Conservation (phyloP, 768 basidiomycete genomes). For the Clitopilus passeckerianus region DNA sequence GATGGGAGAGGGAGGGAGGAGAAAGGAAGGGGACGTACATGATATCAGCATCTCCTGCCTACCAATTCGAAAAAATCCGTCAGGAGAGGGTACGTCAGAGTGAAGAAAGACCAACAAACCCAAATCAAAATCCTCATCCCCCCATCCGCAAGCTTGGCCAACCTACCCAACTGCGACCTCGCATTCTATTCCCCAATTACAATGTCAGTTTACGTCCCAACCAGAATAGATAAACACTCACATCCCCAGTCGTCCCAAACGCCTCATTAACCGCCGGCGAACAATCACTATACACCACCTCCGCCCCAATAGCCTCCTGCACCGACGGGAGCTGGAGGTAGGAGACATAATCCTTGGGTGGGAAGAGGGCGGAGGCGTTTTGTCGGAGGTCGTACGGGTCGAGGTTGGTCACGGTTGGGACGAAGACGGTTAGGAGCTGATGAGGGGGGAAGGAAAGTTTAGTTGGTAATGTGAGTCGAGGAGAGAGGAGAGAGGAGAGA, state of each 20-base stretch:
- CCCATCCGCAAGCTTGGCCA: conserved; percentile 29
- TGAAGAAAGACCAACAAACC: conserved; percentile 13
- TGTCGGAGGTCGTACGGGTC: conserved; percentile 44
- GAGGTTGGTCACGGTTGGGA: conserved; percentile 32
- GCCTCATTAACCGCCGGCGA: conserved; percentile 18
- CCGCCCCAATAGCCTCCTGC: conserved; percentile 35
- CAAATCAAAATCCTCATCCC: conserved; percentile 20
- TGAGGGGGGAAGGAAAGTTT: too few species aligned
- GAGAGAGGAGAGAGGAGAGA: neutral
- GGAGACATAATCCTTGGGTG: conserved; percentile 36
- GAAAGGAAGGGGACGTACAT: conserved; percentile 16
- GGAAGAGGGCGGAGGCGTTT: conserved; percentile 33
- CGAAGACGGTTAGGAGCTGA: conserved; percentile 21
- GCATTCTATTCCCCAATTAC: conserved; percentile 27
- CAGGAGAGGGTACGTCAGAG: conserved; percentile 9
- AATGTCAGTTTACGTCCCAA: too few species aligned
- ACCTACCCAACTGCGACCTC: conserved; percentile 30
- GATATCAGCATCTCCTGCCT: conserved; percentile 28
- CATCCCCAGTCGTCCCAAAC: conserved; percentile 40
- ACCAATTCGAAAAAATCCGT: conserved; percentile 15
- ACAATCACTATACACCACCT: conserved; percentile 33
- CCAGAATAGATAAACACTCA: conserved; percentile 18
- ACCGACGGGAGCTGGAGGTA: conserved; percentile 28
- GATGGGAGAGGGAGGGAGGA: too few species aligned
- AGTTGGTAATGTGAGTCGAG: too few species aligned